Percentiles rank a stretch among this genome's conserved stretches.
Conservation (phyloP, 2,329 filamentous ascomycete species). For the Diaporthe humulicola region DNA sequence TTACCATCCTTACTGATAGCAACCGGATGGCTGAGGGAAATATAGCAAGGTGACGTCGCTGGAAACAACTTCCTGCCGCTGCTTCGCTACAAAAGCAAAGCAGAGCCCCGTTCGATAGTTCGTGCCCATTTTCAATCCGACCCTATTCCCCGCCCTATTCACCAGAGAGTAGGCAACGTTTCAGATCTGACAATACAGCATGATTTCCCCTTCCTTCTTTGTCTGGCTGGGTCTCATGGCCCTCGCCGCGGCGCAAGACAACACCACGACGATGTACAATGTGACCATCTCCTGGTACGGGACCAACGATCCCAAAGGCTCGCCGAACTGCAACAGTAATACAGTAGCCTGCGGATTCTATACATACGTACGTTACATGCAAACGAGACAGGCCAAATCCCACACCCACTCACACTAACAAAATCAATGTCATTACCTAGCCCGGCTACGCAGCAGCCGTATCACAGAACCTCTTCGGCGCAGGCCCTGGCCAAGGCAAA, state of each 20-base stretch:
- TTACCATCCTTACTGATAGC: background rate
- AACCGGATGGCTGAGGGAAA: background rate
- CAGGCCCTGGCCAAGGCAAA: slow-evolving; percentile 12
- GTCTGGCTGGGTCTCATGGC: background rate
- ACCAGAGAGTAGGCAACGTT: background rate
- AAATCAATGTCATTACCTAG: background rate
- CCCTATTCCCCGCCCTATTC: background rate
- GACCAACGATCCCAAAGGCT: slow-evolving; percentile 29
- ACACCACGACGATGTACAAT: slow-evolving; percentile 19
- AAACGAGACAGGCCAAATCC: background rate
- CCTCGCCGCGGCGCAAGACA: background rate
- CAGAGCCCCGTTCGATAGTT: background rate
- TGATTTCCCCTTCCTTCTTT: background rate
- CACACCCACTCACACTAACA: background rate
- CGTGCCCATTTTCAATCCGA: background rate
- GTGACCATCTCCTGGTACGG: slow-evolving; percentile 33
- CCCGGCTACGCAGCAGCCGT: slow-evolving; percentile 32
- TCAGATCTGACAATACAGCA: background rate
- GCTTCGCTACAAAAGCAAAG: background rate
- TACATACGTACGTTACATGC: slow-evolving; percentile 21
- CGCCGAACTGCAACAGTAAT: slow-evolving; percentile 34
- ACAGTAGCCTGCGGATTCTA: slow-evolving; percentile 34
- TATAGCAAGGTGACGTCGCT: slow-evolving; percentile 13
- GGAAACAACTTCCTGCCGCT: background rate
- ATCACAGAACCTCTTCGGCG: slow-evolving; percentile 32